Evolutionary conservation across 129 eudicot genomes (phyloP), one percentile per base, ranked within the genome.

Genomic region (Artemisia annua): DNA sequence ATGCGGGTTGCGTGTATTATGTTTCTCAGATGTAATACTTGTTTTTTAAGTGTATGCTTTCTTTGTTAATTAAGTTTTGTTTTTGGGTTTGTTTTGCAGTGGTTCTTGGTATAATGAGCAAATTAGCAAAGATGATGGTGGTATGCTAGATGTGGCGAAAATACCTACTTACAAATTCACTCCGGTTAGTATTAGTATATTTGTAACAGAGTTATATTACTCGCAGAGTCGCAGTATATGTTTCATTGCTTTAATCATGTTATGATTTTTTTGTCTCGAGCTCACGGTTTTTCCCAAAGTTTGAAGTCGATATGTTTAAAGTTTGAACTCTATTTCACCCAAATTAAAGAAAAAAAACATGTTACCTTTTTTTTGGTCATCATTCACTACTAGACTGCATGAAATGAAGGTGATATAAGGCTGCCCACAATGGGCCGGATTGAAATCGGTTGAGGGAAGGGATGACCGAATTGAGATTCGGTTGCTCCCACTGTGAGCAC

Each of bases 91-190:
- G 48, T 51, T 5, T 39, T 68, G 67, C 71, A 71, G 73, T 1
- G 30, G 67, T 71, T 44, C 57, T 54, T 78, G 82, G 82, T 65
- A 13, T 64, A 71, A 71, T 64, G 73, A 61, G 62, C 44, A 44
- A 61, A 55, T 64, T 55, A 63, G 28, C 15, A 78, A 72, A 63
- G 67, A 28, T 49, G 62, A 54, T 78, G 26, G 9, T 55, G 77
- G 77, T 55, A 43, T 64, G 2, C 5, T 63, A 46, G 82, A 78
- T 56, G 46, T 77, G 81, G 11, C 81, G 11, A 63, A 63, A 50
- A 60, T 32, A 65, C 73, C 67, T 78, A 64, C 73, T 20, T 71
- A 30, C 66, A 71, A 64, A 28, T 71, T 64, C 44, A 54, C 52
- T 3, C 48, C 82, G 56, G 78, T 78, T 53, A 78, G 57, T 52